Conservation (phyloP, 2,329 filamentous ascomycete species). For the Aspergillus transmontanensis region DNA sequence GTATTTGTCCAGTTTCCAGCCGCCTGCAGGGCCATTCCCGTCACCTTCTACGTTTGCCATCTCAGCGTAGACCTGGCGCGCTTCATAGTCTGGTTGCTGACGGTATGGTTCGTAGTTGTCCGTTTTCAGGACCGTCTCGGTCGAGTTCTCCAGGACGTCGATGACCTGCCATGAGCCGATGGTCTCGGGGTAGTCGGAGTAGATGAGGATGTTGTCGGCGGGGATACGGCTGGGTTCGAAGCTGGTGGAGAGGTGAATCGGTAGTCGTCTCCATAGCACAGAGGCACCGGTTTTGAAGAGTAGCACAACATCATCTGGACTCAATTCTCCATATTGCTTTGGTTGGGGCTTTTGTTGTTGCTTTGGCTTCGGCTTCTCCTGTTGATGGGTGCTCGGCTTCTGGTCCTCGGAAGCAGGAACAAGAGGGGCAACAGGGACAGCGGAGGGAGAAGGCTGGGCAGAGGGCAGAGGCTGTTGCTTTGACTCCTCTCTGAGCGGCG, state of each 20-base stretch:
- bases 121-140: constrained; percentile 19
- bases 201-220: constrained; percentile 25
- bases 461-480: constrained; percentile 1
- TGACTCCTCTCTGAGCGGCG: background rate
- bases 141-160: constrained; percentile 27
- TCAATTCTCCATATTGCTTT: background rate
- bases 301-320: constrained; percentile 4
- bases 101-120: constrained; percentile 22
- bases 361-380: background rate
- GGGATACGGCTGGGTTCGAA: constrained; percentile 26
- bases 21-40: constrained; percentile 29
- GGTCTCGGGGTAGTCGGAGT: constrained; percentile 28
- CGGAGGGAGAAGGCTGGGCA: background rate
- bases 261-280: constrained; percentile 29
- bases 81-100: constrained; percentile 25
- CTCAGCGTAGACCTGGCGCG: constrained; percentile 28
- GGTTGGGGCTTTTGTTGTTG: background rate
- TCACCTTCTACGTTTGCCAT: constrained; percentile 22
- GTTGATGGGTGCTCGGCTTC: background rate
- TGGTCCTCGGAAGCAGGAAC: background rate
- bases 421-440: background rate
- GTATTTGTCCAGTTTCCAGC: constrained; percentile 61
- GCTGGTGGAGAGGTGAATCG: constrained; percentile 30
- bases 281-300: constrained; percentile 32
- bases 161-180: constrained; percentile 25